Percentiles rank a stretch among this genome's conserved stretches.
Conservation (phyloP, 352 stramenopile genomes). For the Thalassiosira tumida region DNA sequence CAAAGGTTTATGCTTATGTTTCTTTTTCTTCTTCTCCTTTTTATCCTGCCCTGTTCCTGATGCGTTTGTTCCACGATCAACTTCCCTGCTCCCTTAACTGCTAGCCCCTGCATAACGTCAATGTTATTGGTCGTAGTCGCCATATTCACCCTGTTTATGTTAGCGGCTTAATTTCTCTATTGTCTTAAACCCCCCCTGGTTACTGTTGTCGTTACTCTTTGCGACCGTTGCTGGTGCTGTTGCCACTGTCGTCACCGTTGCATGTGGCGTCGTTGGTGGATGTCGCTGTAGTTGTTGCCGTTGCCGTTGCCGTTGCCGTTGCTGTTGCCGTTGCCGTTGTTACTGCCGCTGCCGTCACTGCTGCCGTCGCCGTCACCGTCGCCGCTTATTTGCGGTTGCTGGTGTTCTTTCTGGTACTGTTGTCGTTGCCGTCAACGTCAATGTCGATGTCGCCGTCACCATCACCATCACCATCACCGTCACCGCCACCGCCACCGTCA, state of each 20-base stretch:
- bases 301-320: background rate
- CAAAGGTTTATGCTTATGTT: constrained; percentile 1
- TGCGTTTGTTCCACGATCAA: background rate
- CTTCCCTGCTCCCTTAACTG: background rate
- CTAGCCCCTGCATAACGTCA: background rate
- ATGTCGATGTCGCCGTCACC: no score
- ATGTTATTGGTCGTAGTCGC: background rate
- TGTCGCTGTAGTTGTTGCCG: background rate
- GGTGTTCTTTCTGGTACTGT: background rate
- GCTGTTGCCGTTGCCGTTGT: background rate
- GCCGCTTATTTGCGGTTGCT: background rate
- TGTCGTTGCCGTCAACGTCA: no score
- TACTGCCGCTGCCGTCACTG: background rate
- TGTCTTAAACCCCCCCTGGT: background rate
- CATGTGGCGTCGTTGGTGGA: background rate
- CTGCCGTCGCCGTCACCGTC: background rate
- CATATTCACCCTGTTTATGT: background rate
- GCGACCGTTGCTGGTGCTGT: background rate
- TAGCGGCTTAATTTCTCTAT: background rate
- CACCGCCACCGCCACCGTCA: no score
- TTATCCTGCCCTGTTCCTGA: background rate
- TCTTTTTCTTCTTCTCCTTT: background rate
- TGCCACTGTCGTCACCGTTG: background rate
- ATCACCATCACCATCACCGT: no score
- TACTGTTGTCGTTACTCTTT: background rate